Conservation (phyloP, 2,329 filamentous ascomycete genomes). For the Trematosphaeria pertusa region DNA sequence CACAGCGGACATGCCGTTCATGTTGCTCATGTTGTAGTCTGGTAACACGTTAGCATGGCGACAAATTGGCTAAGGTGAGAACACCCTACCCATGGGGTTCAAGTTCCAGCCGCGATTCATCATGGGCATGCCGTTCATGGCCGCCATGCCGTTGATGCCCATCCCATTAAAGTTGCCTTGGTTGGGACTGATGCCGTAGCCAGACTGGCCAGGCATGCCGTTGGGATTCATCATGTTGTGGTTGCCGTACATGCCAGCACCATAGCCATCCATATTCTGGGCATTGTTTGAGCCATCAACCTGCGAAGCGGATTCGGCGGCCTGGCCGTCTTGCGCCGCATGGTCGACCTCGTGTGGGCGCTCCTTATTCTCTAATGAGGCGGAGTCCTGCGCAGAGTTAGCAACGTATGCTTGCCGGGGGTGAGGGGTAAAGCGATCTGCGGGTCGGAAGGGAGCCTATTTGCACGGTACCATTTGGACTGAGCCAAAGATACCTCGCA, state of each 20-base stretch:
- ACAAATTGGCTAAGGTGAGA: slow-evolving; percentile 11
- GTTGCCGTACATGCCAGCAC: slow-evolving; percentile 26
- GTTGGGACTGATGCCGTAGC: slow-evolving; percentile 52
- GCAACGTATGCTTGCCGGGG: no score
- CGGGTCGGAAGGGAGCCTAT: no score
- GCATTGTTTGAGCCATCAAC: slow-evolving; percentile 24
- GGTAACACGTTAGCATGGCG: slow-evolving; percentile 23
- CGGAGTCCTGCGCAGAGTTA: slow-evolving; percentile 25
- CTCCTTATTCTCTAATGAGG: no score
- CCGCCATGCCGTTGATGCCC: slow-evolving; percentile 63
- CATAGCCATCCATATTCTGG: slow-evolving; percentile 24
- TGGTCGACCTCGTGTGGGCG: slow-evolving; percentile 23
- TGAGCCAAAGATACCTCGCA: no score
- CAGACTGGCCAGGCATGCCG: slow-evolving; percentile 41
- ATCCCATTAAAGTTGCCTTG: slow-evolving; percentile 62
- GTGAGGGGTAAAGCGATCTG: no score
- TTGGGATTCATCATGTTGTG: slow-evolving; percentile 32
- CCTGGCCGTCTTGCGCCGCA: slow-evolving; percentile 24
- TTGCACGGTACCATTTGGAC: no score
- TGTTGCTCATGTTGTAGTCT: slow-evolving; percentile 67
- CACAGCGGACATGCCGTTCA: slow-evolving; percentile 88
- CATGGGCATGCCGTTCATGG: slow-evolving; percentile 44
- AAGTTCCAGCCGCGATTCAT: slow-evolving; percentile 72
- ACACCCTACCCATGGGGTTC: slow-evolving; percentile 74
- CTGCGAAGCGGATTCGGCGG: slow-evolving; percentile 25